Base-by-base conservation (phyloP, 106 monocot species). In the Amphibolis antarctica region DNA sequence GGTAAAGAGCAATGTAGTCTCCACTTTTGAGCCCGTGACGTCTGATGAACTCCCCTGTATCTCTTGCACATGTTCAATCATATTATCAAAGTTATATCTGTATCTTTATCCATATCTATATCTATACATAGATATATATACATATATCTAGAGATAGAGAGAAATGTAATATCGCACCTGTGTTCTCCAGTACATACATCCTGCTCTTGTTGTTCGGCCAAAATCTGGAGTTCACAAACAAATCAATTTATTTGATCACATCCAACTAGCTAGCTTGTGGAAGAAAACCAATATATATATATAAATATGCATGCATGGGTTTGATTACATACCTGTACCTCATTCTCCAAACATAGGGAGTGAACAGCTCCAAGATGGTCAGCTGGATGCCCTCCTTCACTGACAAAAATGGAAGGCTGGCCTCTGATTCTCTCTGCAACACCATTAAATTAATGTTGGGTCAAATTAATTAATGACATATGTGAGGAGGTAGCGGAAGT, bases 141-240 rank as follows among this genome's bases (percentile, higher is more conserved):
- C n/a, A n/a, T n/a, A n/a, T n/a, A n/a, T n/a, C n/a, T n/a, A n/a
- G n/a, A n/a, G n/a, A n/a, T n/a, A n/a, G n/a, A 66, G 29, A 53
- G 24, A n/a, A 17, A n/a, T 6, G 11, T 54, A 21, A n/a, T 45
- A 1, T 3, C 51, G 50, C 59, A 80, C 92, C 92, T n/a, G 88
- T 81, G 46, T 81, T 93, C 70, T 93, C 92, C 31, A 93, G 64
- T 56, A 93, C 77, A 67, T 93, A 93, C 92, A 93, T 93, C 65
- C 88, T 85, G 64, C 92, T 88, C 63, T 80, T 93, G 46, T 93
- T 93, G 66, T 93, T 93, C 0, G 92, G 92, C 92, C 92, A 93
- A 64, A 80, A 93, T 53, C 92, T 93, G 65, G 12, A 63, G 3
- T 0, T 21, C 0, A 24, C 22, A 53, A 53, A 53, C 12, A 7